Evolutionary conservation across 805 yeast species (phyloP).

Genomic region (Candida railenensis): DNA sequence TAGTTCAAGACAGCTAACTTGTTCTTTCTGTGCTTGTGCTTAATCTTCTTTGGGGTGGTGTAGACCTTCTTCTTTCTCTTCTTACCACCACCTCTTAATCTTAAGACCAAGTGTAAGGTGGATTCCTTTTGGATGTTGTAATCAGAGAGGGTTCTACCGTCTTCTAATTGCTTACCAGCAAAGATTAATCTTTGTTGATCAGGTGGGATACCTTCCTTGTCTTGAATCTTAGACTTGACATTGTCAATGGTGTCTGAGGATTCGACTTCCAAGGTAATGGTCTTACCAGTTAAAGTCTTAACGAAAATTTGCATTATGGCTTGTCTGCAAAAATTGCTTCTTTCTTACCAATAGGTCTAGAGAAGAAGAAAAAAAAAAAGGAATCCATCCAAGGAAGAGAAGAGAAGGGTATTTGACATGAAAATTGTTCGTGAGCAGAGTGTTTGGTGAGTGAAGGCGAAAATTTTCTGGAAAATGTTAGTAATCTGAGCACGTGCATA

Average conservation of each 20-base stretch:
- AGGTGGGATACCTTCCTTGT: conserved; percentile 99
- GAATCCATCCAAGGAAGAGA: not conserved
- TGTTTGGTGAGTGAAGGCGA: not conserved
- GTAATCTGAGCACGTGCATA: not conserved
- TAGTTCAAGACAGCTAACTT: conserved; percentile 98
- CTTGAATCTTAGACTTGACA: conserved; percentile 97
- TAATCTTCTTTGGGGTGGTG: conserved; percentile 99
- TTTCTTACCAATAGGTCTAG: conserved; percentile 40
- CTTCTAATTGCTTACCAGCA: conserved; percentile 99
- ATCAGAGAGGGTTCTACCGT: conserved; percentile 97
- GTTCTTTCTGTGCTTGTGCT: conserved; percentile 99
- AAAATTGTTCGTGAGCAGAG: not conserved
- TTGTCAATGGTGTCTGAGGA: conserved; percentile 98
- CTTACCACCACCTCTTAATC: conserved; percentile 98
- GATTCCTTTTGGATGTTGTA: conserved; percentile 99
- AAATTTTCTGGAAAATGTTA: not conserved
- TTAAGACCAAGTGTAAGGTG: conserved; percentile 90
- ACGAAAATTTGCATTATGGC: conserved; percentile 90
- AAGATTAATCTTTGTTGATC: conserved; percentile 99
- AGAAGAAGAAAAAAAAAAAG: conserved; percentile 10
- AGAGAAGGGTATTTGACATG: not conserved
- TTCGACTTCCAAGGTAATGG: conserved; percentile 98
- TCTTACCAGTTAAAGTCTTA: conserved; percentile 99
- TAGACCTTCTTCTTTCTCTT: conserved; percentile 99
- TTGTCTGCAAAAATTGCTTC: conserved; percentile 45